These are phyloP conservation scores for Pseudevernia furfuracea DNA, from an alignment of 495 filamentous ascomycete genomes.

Conservation along the genomic window DNA sequence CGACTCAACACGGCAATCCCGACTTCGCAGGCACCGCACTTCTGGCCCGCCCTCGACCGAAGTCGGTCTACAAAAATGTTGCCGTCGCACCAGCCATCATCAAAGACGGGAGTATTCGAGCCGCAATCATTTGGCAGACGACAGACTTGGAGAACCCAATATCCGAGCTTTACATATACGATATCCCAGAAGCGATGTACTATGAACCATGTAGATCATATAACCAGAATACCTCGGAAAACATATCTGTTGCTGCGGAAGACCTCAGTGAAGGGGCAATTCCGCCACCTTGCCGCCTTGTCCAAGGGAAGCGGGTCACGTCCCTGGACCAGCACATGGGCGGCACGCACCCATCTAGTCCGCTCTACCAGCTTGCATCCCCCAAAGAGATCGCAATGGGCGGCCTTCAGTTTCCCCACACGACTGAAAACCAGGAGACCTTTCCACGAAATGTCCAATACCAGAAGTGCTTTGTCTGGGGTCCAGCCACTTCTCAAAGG, in stretches of 20 bases:
- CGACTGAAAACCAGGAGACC: background rate
- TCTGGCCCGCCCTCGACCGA: background rate
- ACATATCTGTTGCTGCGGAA: background rate
- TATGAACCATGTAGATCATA: background rate
- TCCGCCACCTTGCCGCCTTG: background rate
- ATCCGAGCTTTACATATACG: conserved; percentile 14
- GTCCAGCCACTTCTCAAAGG: background rate
- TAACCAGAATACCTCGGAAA: background rate
- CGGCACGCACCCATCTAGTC: conserved; percentile 5
- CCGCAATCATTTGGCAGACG: conserved; percentile 14
- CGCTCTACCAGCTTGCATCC: background rate
- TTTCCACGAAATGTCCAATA: background rate
- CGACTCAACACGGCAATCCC: background rate
- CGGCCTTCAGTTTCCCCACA: background rate
- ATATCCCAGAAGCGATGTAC: background rate
- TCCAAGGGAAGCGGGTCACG: conserved; percentile 14
- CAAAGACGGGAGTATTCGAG: background rate
- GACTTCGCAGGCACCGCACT: background rate
- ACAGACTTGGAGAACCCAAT: background rate
- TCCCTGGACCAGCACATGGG: conserved; percentile 12
- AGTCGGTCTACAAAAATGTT: background rate
- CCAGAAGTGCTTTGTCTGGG: conserved; percentile 12
- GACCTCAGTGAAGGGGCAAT: background rate
- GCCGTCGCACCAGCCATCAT: background rate
- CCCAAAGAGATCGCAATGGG: background rate